Percentiles rank a stretch among this genome's conserved stretches.
Evolutionary conservation across 352 stramenopile species (phyloP).

Genomic region (Pythium brachiatum): DNA sequence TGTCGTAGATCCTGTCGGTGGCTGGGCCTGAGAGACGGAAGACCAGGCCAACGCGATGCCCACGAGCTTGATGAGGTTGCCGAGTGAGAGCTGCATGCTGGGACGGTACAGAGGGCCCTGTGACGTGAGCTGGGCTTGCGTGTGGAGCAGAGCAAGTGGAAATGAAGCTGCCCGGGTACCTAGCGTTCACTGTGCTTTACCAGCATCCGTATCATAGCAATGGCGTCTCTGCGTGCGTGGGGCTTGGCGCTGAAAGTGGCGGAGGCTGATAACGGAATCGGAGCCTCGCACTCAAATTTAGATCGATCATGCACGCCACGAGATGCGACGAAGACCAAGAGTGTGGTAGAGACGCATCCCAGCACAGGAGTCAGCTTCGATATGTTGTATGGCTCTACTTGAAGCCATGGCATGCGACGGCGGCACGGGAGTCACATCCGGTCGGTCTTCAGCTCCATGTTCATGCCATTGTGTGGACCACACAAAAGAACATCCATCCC

Average conservation of each 20-base stretch:
- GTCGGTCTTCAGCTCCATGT: too few relatives aligned
- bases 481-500: not conserved
- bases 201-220: not conserved
- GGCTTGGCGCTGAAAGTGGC: not conserved
- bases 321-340: not conserved
- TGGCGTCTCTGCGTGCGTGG: not conserved
- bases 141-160: not conserved
- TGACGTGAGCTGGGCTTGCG: too few relatives aligned
- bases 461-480: not conserved
- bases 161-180: not conserved
- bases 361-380: not conserved
- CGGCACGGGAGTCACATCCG: not conserved
- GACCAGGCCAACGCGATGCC: not conserved
- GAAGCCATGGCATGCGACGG: not conserved
- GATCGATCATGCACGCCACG: not conserved
- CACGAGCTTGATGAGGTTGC: not conserved
- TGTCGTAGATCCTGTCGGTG: not conserved
- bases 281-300: not conserved
- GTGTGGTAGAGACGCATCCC: not conserved
- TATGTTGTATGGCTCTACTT: not conserved
- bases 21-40: not conserved
- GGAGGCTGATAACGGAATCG: not conserved
- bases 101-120: too few relatives aligned
- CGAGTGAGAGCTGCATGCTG: not conserved
- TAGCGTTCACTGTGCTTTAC: not conserved